Evolutionary conservation across 805 yeast genomes (phyloP).

Genomic region (Ogataea minuta): DNA sequence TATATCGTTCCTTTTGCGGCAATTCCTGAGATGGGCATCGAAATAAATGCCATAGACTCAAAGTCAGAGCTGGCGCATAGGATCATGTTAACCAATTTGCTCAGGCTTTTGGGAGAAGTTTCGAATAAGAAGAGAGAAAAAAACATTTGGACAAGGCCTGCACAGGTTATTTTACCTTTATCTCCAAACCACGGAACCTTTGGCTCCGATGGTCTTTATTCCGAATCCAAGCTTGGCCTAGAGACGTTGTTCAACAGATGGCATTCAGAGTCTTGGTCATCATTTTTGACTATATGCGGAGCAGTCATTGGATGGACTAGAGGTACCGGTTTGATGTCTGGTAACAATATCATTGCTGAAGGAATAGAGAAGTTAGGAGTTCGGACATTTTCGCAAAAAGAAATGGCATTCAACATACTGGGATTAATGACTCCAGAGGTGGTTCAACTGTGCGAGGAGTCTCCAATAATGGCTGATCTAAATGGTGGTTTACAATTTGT

Average conservation of each 20-base stretch:
- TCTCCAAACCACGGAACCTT: constrained; percentile 99
- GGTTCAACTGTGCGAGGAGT: constrained; percentile 81
- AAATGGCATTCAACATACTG: constrained; percentile 97
- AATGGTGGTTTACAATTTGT: constrained; percentile 98
- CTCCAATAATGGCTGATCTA: constrained; percentile 96
- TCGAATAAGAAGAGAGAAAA: constrained; percentile 76
- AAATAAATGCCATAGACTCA: constrained; percentile 88
- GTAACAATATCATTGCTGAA: constrained; percentile 95
- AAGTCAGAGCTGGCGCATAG: constrained; percentile 98
- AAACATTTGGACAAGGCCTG: constrained; percentile 92
- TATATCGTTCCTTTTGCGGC: constrained; percentile 97
- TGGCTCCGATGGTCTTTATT: constrained; percentile 97
- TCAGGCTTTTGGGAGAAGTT: constrained; percentile 88
- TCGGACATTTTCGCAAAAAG: constrained; percentile 97
- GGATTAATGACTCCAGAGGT: constrained; percentile 90
- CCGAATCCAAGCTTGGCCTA: constrained; percentile 92
- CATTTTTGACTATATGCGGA: constrained; percentile 94
- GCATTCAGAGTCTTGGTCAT: constrained; percentile 96
- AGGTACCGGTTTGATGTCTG: constrained; percentile 99
- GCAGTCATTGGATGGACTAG: constrained; percentile 99
- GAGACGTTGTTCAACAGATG: constrained; percentile 98
- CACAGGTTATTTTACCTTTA: constrained; percentile 93
- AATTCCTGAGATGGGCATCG: constrained; percentile 97
- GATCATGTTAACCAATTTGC: constrained; percentile 93
- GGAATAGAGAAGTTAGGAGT: constrained; percentile 95